Evolutionary conservation across 1,139 yeast genomes (phyloP).

Genomic region (Blastobotrys raffinosifermentans): DNA sequence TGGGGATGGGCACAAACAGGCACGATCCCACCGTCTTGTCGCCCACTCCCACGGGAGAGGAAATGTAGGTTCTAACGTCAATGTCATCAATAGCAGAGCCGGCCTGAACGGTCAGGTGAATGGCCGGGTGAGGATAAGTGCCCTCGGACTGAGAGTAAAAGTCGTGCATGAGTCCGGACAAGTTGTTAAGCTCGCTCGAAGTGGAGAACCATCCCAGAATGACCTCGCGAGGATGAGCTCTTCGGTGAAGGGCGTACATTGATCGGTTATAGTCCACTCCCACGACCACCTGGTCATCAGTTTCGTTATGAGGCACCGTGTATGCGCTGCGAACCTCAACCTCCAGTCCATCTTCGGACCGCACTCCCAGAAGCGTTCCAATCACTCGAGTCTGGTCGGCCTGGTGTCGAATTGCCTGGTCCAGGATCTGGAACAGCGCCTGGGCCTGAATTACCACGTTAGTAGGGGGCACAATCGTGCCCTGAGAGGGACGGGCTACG

Average conservation of each 20-base stretch:
- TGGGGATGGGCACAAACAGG: slow-evolving; percentile 74
- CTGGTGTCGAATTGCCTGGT: slow-evolving; percentile 46
- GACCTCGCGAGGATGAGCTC: slow-evolving; percentile 71
- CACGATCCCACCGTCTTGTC: slow-evolving; percentile 52
- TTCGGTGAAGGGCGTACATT: slow-evolving; percentile 67
- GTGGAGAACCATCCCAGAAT: slow-evolving; percentile 91
- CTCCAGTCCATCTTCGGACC: slow-evolving; percentile 82
- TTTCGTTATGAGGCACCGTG: slow-evolving; percentile 78
- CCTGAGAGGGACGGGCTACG: slow-evolving; percentile 26
- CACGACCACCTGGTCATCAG: slow-evolving; percentile 67
- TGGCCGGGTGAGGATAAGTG: slow-evolving; percentile 71
- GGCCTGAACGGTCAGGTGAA: slow-evolving; percentile 60
- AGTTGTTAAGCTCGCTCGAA: slow-evolving; percentile 56
- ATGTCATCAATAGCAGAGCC: slow-evolving; percentile 37
- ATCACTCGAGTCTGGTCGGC: slow-evolving; percentile 56
- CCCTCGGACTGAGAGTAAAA: slow-evolving; percentile 62
- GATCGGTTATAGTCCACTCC: slow-evolving; percentile 73
- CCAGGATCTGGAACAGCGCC: slow-evolving; percentile 67
- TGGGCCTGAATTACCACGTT: slow-evolving; percentile 44
- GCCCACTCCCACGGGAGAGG: slow-evolving; percentile 65
- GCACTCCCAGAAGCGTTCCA: slow-evolving; percentile 75
- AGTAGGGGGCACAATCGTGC: slow-evolving; percentile 23
- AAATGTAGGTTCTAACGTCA: slow-evolving; percentile 61
- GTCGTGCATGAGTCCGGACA: slow-evolving; percentile 80
- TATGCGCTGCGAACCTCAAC: slow-evolving; percentile 72